Evolutionary conservation across 768 basidiomycete genomes (phyloP), one percentile per base, ranked within the genome.

Genomic region (Mycena crocata): DNA sequence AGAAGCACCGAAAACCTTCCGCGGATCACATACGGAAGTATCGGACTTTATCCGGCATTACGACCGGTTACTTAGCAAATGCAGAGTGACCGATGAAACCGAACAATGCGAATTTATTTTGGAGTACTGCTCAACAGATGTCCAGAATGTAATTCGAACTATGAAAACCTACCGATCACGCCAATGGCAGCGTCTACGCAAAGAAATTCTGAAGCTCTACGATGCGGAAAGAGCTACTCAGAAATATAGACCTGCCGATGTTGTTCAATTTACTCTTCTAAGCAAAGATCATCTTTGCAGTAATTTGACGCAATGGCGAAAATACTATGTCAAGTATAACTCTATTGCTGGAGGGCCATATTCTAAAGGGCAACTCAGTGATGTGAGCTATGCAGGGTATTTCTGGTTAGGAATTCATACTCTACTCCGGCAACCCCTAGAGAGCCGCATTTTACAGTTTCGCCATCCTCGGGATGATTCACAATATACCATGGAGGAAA

Each of bases 341-440:
- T 37, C 57, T 12, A 49, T 59, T 19, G 57, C 57, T 10, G 57
- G 57, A 24, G 26, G n/a, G 2, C 57, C 26, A 0, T 28, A 26
- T 14, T 23, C 14, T 2, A 19, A n/a, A 35, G 34, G 46, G 1
- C 57, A 59, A 5, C 7, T 59, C 4, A 49, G 10, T 8, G 10
- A n/a, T 2, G 45, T 6, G 24, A 49, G 28, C n/a, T 35, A 35
- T 15, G 4, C 9, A 6, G 35, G 19, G 9, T 59, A 59, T 26
- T 59, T 49, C 35, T 59, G 57, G 46, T 19, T 59, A 2, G 57
- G 57, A 4, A 59, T 59, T 35, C 57, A 59, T 8, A 8, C 2
- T 1, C 7, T 3, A 17, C 9, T 59, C 9, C 17, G 57, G 10
- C 44, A 28, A 24, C 37, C 34, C 8, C 23, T 59, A 6, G 57